Evolutionary conservation across 2,329 filamentous ascomycete species (phyloP).

Genomic region (Atkinsonella texensis): DNA sequence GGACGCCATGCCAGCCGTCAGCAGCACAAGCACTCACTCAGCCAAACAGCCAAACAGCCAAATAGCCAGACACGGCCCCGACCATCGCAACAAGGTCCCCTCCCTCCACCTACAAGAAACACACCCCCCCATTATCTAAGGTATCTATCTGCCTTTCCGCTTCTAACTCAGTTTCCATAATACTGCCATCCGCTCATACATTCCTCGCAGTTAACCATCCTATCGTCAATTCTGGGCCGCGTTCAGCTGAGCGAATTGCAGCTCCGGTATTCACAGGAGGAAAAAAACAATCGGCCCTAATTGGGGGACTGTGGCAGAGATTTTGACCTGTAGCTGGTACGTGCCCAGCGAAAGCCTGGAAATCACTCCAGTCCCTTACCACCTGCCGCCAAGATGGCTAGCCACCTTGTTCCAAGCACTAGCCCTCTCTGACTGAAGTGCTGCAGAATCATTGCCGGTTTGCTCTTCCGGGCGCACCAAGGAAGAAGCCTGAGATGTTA

Average conservation of each 20-base stretch:
- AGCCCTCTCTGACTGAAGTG: neutral
- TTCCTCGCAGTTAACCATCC: neutral
- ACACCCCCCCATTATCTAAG: neutral
- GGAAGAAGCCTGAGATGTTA: neutral
- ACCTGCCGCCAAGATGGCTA: slow-evolving; percentile 2
- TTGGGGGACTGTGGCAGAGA: neutral
- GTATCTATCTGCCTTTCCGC: neutral
- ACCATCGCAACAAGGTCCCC: slow-evolving; percentile 4
- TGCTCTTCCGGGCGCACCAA: neutral
- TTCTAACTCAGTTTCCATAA: neutral
- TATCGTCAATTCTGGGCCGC: neutral
- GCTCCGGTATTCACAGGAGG: neutral
- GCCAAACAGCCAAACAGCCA: neutral
- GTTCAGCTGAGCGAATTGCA: neutral
- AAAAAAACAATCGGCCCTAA: neutral
- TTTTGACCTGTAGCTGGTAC: slow-evolving; percentile 5
- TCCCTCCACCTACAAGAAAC: slow-evolving; percentile 1
- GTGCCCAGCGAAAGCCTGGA: slow-evolving; percentile 4
- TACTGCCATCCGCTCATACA: neutral
- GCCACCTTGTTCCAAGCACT: neutral
- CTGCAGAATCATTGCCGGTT: slow-evolving; percentile 2
- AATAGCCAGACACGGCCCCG: neutral
- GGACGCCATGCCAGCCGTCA: no score
- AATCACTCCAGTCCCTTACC: neutral
- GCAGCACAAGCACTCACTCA: neutral